Conservation (phyloP, 257 asterid species). For the Scutellaria barbata region DNA sequence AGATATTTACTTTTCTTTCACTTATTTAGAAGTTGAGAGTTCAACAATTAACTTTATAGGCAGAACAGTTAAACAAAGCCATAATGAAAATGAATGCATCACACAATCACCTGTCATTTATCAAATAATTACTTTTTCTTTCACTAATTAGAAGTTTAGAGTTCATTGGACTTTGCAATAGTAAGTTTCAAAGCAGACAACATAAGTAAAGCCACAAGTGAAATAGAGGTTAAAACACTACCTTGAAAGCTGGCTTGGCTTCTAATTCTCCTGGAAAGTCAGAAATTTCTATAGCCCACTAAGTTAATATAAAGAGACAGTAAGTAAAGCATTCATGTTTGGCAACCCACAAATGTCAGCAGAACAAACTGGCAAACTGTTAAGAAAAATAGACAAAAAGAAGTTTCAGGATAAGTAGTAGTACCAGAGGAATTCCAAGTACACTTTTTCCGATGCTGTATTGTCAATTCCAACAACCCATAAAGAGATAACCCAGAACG, state of each 20-base stretch:
- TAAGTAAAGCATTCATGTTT: constrained; percentile 28
- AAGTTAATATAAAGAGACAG: constrained; percentile 29
- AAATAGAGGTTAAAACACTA: constrained; percentile 29
- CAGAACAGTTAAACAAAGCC: too few species aligned
- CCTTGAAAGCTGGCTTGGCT: constrained; percentile 58
- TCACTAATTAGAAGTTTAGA: background rate
- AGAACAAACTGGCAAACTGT: constrained; percentile 9
- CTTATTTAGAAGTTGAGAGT: background rate
- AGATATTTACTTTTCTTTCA: background rate
- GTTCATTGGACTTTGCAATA: constrained; percentile 4
- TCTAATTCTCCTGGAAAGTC: constrained; percentile 46
- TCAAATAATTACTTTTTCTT: background rate
- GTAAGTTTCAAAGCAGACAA: background rate
- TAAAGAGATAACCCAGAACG: constrained; percentile 30
- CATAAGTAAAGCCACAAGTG: constrained; percentile 1
- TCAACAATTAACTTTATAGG: background rate
- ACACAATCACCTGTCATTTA: constrained; percentile 9
- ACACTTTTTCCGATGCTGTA: constrained; percentile 51
- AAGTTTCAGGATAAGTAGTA: constrained; percentile 29
- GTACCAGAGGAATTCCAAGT: constrained; percentile 49
- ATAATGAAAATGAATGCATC: background rate
- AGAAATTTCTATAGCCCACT: constrained; percentile 52
- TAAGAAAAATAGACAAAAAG: constrained; percentile 1
- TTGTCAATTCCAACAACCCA: constrained; percentile 40
- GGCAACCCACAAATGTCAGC: constrained; percentile 26